Evolutionary conservation across 2,329 filamentous ascomycete species (phyloP).

Genomic region (Talaromyces sp.): DNA sequence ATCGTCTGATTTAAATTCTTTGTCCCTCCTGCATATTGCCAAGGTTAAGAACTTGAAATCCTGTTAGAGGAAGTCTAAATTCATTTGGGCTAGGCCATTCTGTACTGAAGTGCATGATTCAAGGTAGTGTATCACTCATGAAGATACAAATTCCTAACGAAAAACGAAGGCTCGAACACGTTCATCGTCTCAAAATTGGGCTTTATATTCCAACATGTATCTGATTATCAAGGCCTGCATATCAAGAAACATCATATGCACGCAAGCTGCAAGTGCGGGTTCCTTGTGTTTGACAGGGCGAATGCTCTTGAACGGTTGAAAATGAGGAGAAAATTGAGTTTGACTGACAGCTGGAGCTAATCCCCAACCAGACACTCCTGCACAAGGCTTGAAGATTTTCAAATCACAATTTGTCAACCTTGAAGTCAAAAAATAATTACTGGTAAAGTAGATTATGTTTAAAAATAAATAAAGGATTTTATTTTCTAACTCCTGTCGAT

Average conservation of each 20-base stretch:
- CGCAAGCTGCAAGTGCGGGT: constrained; percentile 17
- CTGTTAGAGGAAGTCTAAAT: no score
- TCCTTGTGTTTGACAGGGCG: constrained; percentile 5
- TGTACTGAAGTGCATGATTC: no score
- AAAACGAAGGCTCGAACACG: no score
- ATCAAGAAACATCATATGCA: background rate
- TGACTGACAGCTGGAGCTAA: constrained; percentile 8
- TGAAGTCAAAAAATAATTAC: background rate
- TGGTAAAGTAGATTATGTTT: no score
- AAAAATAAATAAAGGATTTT: no score
- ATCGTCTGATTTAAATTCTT: background rate
- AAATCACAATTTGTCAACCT: background rate
- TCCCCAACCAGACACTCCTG: background rate
- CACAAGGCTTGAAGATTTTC: background rate
- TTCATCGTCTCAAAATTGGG: no score
- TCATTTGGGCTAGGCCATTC: no score
- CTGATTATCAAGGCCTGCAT: no score
- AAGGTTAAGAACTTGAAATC: no score
- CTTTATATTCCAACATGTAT: no score
- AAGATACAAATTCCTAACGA: no score
- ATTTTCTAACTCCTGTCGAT: background rate
- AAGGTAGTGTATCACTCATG: no score
- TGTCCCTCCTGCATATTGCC: background rate
- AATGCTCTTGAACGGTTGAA: background rate
- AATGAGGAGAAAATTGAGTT: constrained; percentile 3